Evolutionary conservation across 768 basidiomycete genomes (phyloP), one percentile per base, ranked within the genome.

Genomic region (Lactarius sanguifluus): DNA sequence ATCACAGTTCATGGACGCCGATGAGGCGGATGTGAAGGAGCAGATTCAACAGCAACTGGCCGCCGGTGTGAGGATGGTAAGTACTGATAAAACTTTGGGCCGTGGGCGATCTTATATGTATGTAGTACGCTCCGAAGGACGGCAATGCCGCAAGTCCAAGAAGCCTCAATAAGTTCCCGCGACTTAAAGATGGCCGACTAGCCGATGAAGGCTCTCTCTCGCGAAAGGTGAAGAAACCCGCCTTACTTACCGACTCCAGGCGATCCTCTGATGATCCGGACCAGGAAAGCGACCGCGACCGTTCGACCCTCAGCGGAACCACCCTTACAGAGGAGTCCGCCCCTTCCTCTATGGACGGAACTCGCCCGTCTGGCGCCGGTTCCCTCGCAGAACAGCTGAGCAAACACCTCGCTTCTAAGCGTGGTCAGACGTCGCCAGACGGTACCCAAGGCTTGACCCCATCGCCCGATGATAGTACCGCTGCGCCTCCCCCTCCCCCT

Each of bases 1-100:
- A 3, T 94, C 92, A 13, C 92, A 93, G 71, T 94, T 94, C 72
- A 89, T 92, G 88, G 92, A 94, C 75, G 92, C 92, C 4, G 92
- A 94, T 70, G 92, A 92, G 61, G 87, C 84, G 15, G 82, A 88
- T 70, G 92, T 91, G 9, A 85, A 90, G 69, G 89, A 91, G 72
- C 93, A 96, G 75, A 91, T 96, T 55, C 91, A 94, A 72, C 87
- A 91, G 68, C 92, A 92, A 67, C 77, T 96, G 36, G 88, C 84
- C 40, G 88, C 87, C 64, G 92, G 90, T 41, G 87, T 84, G 18
- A 86, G 83, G 63, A 80, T 91, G 67, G 90, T 94, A 73, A 68
- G 85, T 80, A 40, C 62, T n/a, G 18, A 55, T 34, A 43, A 32
- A 15, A 2, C 47, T 18, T 34, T 54, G 12, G 20, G 43, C 45